Base-by-base conservation (phyloP, 108 stramenopile species). In the Ochromonas danica region DNA sequence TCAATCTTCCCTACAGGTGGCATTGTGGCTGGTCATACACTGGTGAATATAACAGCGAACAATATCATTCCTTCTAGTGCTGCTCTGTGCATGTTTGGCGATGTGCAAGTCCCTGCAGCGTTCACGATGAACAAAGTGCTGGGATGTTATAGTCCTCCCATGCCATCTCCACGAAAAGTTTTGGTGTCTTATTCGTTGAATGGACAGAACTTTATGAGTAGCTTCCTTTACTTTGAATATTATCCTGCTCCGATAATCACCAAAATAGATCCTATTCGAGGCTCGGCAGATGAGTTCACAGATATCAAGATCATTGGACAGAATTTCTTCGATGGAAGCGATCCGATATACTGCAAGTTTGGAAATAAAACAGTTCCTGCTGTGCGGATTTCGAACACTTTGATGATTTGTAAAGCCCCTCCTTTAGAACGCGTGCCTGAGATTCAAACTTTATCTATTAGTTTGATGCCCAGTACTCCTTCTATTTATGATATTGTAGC, bases 181-280 rank as follows among this genome's bases (percentile, higher is more conserved):
- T 22, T 14, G 6, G 25, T 75, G 51, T 10, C 10, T 6, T 75
- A 41, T 36, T 14, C 72, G 17, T 33, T 75, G 10, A 75, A 75
- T 60, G 72, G 72, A 41, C 72, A 75, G 38, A 33, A 75, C 38
- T 75, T 42, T 25, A 41, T 75, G n/a, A 75, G 10, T 27, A 57
- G n/a, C 22, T 10, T 3, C 43, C 36, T 75, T 38, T 27, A 28
- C 17, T 75, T 14, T 41, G 40, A 75, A 27, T 75, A 33, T 42
- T 3, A 3, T 27, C 31, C 28, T 41, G 6, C 25, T 42, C 72
- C 72, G 22, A 41, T 42, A 3, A 41, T 75, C 14, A 75, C 45
- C 3, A 39, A 14, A 6, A 42, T 75, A 35, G 72, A 75, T 33
- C 72, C 72, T 33, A 42, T 41, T 75, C 14, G 35, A 36, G 72